Conservation (phyloP, 306 rosid genomes). For the Begonia masoniana region DNA sequence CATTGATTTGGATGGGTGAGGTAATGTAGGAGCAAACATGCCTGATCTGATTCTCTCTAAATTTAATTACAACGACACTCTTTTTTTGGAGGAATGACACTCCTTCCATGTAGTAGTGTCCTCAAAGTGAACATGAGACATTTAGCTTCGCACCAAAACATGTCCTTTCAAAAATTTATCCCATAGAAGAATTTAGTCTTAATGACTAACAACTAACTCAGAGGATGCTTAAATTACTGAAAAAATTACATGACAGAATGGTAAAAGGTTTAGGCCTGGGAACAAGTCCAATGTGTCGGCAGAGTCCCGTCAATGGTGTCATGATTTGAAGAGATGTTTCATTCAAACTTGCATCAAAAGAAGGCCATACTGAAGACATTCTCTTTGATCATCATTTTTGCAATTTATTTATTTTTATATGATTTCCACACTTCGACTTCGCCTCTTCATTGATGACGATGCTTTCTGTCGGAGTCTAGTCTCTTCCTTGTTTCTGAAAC, state of each 20-base stretch:
- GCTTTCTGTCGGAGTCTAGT: background rate
- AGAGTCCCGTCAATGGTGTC: slow-evolving; percentile 32
- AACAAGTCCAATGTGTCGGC: slow-evolving; percentile 41
- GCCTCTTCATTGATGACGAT: background rate
- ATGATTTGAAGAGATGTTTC: slow-evolving; percentile 27
- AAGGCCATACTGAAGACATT: slow-evolving; percentile 22
- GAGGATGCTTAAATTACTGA: background rate
- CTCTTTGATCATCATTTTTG: slow-evolving; percentile 16
- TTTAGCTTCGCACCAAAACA: no score
- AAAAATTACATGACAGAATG: background rate
- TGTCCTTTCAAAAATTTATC: no score
- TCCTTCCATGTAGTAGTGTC: no score
- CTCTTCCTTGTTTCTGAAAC: no score
- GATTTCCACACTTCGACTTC: background rate
- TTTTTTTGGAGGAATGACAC: no score
- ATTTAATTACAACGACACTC: no score
- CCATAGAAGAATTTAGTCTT: no score
- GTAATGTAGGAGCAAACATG: slow-evolving; percentile 37
- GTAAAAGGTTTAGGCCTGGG: background rate
- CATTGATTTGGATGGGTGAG: slow-evolving; percentile 50
- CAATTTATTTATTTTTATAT: slow-evolving; percentile 10
- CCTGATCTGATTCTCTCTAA: slow-evolving; percentile 6
- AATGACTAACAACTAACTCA: background rate
- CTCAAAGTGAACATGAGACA: no score
- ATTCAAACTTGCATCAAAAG: slow-evolving; percentile 21